Conservation (phyloP, 2,329 filamentous ascomycete genomes). For the Coniella vitis region DNA sequence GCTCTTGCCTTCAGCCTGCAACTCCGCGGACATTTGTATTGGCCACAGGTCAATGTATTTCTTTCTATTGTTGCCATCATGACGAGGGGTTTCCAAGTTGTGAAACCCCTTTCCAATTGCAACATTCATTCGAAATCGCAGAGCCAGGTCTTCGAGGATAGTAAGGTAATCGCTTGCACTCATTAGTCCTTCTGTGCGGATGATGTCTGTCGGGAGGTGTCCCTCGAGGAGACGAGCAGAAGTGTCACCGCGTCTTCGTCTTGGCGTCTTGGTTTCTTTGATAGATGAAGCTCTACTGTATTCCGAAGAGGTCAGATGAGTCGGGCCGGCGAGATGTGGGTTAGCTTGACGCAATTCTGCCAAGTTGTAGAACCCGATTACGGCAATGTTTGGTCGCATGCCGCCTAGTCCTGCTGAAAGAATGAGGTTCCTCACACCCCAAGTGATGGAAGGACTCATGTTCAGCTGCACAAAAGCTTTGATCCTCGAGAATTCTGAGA, state of each 20-base stretch:
- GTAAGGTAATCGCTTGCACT: conserved; percentile 70
- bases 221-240: conserved; percentile 50
- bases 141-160: conserved; percentile 72
- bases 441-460: conserved; percentile 75
- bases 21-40: conserved; percentile 86
- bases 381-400: conserved; percentile 83
- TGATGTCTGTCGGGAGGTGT: conserved; percentile 61
- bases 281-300: neutral
- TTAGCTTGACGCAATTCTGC: conserved; percentile 55
- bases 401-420: conserved; percentile 76
- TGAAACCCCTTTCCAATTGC: conserved; percentile 79
- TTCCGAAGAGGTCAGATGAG: neutral
- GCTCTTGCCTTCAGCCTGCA: conserved; percentile 58
- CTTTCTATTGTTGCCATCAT: conserved; percentile 53
- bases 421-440: conserved; percentile 78
- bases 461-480: conserved; percentile 86
- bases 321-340: neutral
- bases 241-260: conserved; percentile 44
- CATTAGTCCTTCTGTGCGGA: conserved; percentile 61
- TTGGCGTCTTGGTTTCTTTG: neutral
- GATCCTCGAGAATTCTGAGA: conserved; percentile 72
- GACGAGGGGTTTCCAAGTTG: conserved; percentile 62
- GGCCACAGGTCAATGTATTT: conserved; percentile 86
- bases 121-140: conserved; percentile 75
- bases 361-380: conserved; percentile 74